These are phyloP conservation scores for Calvatia gigantea DNA, from an alignment of 768 basidiomycete species.

Conservation along the genomic window DNA sequence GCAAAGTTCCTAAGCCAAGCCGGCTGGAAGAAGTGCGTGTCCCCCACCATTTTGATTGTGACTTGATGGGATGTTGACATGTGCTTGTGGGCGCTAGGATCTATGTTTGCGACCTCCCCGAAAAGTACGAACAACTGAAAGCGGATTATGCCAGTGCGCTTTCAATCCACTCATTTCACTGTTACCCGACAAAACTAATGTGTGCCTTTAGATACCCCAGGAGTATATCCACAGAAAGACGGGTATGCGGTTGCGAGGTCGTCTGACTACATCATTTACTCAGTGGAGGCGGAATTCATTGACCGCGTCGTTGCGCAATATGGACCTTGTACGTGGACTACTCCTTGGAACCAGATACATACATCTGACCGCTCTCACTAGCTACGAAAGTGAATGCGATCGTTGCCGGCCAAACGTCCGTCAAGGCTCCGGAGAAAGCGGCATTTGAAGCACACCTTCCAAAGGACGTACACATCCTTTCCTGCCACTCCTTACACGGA, in stretches of 20 bases:
- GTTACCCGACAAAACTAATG: not conserved
- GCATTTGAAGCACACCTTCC: conserved; percentile 92
- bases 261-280: conserved; percentile 93
- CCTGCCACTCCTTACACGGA: conserved; percentile 92
- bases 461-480: conserved; percentile 81
- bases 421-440: conserved; percentile 88
- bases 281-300: conserved; percentile 90
- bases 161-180: not conserved
- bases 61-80: not conserved
- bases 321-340: conserved; percentile 74
- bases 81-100: conserved; percentile 49
- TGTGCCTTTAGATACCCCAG: conserved; percentile 45
- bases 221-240: conserved; percentile 64
- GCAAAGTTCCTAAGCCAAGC: conserved; percentile 70
- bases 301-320: conserved; percentile 79
- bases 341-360: not conserved
- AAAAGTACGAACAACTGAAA: conserved; percentile 62
- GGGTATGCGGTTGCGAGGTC: conserved; percentile 87
- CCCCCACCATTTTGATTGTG: not conserved
- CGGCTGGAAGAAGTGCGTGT: conserved; percentile 79
- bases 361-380: conserved; percentile 24
- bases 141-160: conserved; percentile 55
- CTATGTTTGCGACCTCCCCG: conserved; percentile 83
- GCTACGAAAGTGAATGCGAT: conserved; percentile 92
- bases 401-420: conserved; percentile 94